These are phyloP conservation scores for Fusarium sp. DNA, from an alignment of 2,329 filamentous ascomycete species.

Conservation along the genomic window DNA sequence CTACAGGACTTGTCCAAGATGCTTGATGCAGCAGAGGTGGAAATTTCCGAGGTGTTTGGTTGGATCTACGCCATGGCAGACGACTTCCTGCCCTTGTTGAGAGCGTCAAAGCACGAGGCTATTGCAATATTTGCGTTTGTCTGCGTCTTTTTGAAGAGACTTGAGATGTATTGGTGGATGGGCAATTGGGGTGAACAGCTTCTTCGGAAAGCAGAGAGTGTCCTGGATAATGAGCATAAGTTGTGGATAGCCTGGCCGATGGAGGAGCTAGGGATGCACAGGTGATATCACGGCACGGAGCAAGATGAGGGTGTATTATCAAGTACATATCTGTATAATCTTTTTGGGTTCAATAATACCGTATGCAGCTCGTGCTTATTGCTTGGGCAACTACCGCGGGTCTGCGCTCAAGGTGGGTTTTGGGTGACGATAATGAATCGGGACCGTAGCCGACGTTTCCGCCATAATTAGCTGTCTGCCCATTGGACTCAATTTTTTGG, in stretches of 20 bases:
- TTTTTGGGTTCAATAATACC: not conserved
- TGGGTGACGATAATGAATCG: not conserved
- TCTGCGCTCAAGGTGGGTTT: not conserved
- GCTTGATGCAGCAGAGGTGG: not conserved
- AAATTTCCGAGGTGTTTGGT: not conserved
- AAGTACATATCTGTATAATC: not conserved
- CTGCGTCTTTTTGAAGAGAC: not conserved
- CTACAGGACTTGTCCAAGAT: not conserved
- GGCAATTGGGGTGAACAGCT: not conserved
- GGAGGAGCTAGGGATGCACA: not conserved
- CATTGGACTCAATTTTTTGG: not conserved
- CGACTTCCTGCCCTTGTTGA: not conserved
- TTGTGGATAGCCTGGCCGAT: not conserved
- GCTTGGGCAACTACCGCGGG: not conserved
- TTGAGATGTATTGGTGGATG: not conserved
- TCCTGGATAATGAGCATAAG: not conserved
- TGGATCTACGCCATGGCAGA: not conserved
- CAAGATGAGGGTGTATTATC: not conserved
- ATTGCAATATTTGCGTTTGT: not conserved
- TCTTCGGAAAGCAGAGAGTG: not conserved
- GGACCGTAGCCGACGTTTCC: not conserved
- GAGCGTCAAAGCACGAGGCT: not conserved
- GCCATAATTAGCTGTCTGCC: not conserved
- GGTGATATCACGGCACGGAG: not conserved
- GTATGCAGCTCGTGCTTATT: not conserved